These are phyloP conservation scores for Scytalidium lignicola DNA, from an alignment of 2,329 filamentous ascomycete species.

Conservation along the genomic window DNA sequence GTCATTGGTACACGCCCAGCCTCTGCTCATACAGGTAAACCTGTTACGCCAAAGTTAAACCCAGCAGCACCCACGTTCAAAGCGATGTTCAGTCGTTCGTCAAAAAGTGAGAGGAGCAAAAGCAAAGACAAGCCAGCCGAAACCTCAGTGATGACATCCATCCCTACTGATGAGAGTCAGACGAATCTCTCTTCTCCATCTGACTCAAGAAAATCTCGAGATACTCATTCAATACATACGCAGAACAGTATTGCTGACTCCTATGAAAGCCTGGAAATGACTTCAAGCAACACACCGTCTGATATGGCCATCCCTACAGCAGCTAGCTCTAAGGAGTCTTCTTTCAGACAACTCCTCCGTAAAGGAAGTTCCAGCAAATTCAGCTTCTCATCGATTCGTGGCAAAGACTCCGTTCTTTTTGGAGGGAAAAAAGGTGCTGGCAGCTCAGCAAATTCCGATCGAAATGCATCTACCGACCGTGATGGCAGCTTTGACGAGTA, in stretches of 20 bases:
- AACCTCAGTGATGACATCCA: background rate
- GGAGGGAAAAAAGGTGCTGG: conserved; percentile 50
- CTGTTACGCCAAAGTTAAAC: conserved; percentile 62
- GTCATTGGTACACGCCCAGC: conserved; percentile 75
- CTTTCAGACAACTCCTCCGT: conserved; percentile 54
- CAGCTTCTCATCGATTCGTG: conserved; percentile 50
- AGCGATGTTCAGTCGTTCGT: conserved; percentile 55
- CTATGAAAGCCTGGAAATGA: conserved; percentile 41
- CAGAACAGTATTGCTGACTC: conserved; percentile 52
- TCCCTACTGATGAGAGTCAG: background rate
- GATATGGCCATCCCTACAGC: conserved; percentile 40
- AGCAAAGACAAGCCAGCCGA: conserved; percentile 36
- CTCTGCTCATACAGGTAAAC: conserved; percentile 43
- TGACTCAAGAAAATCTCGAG: conserved; percentile 50
- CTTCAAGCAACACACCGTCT: conserved; percentile 51
- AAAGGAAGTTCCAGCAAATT: conserved; percentile 65
- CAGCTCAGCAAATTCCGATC: conserved; percentile 49
- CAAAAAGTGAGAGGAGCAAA: conserved; percentile 33
- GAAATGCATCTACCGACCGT: conserved; percentile 49
- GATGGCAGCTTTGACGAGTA: conserved; percentile 53
- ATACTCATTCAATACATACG: conserved; percentile 52
- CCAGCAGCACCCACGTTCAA: conserved; percentile 87
- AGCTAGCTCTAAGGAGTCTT: conserved; percentile 42
- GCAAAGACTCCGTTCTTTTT: conserved; percentile 49
- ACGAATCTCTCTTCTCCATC: conserved; percentile 35